Evolutionary conservation across 306 rosid species (phyloP), one percentile per base, ranked within the genome.

Genomic region (Carpinus fangiana): DNA sequence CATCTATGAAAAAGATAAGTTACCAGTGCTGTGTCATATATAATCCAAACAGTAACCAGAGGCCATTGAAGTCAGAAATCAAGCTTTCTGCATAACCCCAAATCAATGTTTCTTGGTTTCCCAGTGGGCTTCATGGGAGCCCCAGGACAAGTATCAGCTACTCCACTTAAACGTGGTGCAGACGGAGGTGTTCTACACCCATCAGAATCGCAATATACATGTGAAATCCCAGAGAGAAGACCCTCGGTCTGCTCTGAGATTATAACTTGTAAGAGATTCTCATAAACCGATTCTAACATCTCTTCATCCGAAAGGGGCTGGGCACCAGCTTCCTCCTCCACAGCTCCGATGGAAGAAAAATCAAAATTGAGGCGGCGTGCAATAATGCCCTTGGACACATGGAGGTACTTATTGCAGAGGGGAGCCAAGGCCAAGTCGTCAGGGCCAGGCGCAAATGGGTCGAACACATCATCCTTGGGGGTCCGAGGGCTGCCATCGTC

Each of bases 381-480:
- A 46, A 88, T 85, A 28, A 70, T 38, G 74, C 79, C 79, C 75
- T 82, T 73, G 16, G 62, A 82, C 48, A 83, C 77, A 3, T 80
- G 77, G 52, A 53, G 72, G 85, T 62, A 73, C 67, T 90, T 93
- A 59, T 78, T 86, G 48, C 87, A 76, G 23, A 23, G 76, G 6
- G 97, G 93, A 11, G 93, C 89, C 53, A 80, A 47, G 3, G 74
- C 86, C 73, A 85, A n/a, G 72, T 81, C 73, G 34, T 87, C 90
- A 3, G 88, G 89, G 47, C 88, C 90, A 14, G 89, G 93, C 67
- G 90, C 91, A 83, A 94, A 94, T 12, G 98, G 87, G 75, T 94
- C 91, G 5, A 92, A 92, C 60, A 92, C 87, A 31, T 82, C 90
- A 38, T 86, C 90, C 60, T 82, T 83, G 0, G 96, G 96, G 3